Base-by-base conservation (phyloP, 2,329 filamentous ascomycete genomes). In the Cercospora brassicicola region DNA sequence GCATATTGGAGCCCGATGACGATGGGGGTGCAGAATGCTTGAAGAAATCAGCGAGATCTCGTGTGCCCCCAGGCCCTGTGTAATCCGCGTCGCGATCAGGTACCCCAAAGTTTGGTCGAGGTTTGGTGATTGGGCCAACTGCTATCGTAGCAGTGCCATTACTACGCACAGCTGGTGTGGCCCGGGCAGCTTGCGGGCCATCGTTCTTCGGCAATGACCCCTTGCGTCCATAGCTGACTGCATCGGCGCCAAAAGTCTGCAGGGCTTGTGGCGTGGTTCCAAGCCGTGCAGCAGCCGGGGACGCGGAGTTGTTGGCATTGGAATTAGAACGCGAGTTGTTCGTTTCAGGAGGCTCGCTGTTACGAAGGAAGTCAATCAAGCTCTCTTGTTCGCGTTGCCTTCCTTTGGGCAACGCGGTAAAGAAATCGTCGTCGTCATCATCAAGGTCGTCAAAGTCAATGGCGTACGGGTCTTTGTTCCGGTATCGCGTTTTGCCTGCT, bases 391-490 rank as follows among this genome's bases (percentile, higher is more conserved):
- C 81, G 73, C 42, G 79, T 10, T 78, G 55, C 20, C 66, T 78
- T 15, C 78, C 79, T 42, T 65, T 73, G 2, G 83, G 82, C 64
- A 85, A 80, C 13, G 80, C 81, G 7, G 80, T 82, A 23, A 84
- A 78, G 20, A 85, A 77, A 31, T 87, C 83, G 13, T 69, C 69
- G 26, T 71, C 64, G 23, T 69, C 68, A 26, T 72, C 72, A 1
- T 89, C 85, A 13, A 87, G 85, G 8, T 89, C 84, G 5, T 80
- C 79, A 4, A 79, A 83, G 76, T 97, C 94, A 71, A 98, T 92
- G n/a, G 93, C 92, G 73, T 98, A 98, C 0, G 94, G 95, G 75
- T 99, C 95, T 66, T 88, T 91, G 62, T 93, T 88, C 30, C 92
- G 89, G 56, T 90, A 87, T 55, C 90, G 91, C 11, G 51, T 51